Evolutionary conservation across 2,329 filamentous ascomycete species (phyloP).

Genomic region (Fusarium nisikadoi): DNA sequence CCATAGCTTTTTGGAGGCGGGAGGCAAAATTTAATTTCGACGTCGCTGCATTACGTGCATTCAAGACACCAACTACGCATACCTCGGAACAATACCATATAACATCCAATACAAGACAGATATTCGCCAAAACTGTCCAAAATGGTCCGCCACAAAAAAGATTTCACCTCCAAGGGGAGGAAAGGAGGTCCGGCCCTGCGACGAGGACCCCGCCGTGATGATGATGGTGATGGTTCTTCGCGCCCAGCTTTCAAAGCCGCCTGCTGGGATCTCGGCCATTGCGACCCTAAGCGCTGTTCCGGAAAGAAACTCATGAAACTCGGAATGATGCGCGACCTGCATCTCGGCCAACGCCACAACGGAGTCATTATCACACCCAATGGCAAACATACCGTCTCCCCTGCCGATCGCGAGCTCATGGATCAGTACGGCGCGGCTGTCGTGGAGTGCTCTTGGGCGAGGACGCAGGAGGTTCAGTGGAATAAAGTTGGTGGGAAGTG

Average conservation of each 20-base stretch:
- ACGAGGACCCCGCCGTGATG: constrained; percentile 58
- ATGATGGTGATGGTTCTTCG: constrained; percentile 48
- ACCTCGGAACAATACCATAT: background rate
- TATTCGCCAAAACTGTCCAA: background rate
- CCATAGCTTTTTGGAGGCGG: constrained; percentile 10
- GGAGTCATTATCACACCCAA: constrained; percentile 97
- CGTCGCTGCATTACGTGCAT: background rate
- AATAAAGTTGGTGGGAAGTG: constrained; percentile 91
- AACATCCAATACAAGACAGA: background rate
- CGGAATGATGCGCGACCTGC: constrained; percentile 91
- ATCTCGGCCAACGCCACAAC: constrained; percentile 89
- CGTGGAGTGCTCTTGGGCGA: constrained; percentile 96
- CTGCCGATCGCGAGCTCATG: constrained; percentile 82
- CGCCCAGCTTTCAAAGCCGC: constrained; percentile 84
- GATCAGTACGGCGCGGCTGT: constrained; percentile 93
- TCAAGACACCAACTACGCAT: background rate
- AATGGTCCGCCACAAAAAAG: constrained; percentile 98
- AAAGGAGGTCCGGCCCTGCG: constrained; percentile 69
- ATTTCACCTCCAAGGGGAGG: constrained; percentile 77
- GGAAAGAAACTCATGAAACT: constrained; percentile 94
- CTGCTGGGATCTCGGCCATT: constrained; percentile 98
- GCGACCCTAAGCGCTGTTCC: constrained; percentile 95
- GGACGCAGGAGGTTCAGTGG: constrained; percentile 92
- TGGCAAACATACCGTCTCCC: constrained; percentile 84
- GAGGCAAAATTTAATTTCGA: constrained; percentile 13